These are phyloP conservation scores for Biscogniauxia sp. DNA, from an alignment of 2,329 filamentous ascomycete genomes.

Conservation along the genomic window DNA sequence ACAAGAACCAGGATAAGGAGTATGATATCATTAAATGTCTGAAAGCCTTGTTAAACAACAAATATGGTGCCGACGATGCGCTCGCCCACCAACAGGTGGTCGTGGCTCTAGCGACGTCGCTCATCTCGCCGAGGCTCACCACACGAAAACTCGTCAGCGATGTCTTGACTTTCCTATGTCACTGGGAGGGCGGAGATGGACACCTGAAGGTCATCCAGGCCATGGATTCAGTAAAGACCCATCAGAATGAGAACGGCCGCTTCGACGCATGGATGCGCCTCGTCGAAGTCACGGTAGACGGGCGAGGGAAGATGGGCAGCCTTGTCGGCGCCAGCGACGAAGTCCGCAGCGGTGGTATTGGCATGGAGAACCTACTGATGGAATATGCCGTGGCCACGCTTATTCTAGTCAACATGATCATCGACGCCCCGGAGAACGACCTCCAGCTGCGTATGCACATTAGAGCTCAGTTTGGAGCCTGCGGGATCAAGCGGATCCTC, in stretches of 20 bases:
- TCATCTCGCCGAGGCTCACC: constrained; percentile 84
- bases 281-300: constrained; percentile 94
- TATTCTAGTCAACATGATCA: constrained; percentile 93
- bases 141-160: constrained; percentile 95
- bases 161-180: constrained; percentile 91
- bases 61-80: constrained; percentile 96
- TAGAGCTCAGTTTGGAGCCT: constrained; percentile 91
- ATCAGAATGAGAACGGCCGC: constrained; percentile 86
- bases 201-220: constrained; percentile 93
- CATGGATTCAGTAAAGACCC: constrained; percentile 84
- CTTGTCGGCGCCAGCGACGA: constrained; percentile 96
- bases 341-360: constrained; percentile 90
- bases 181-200: constrained; percentile 84
- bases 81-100: constrained; percentile 87
- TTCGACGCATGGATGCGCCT: constrained; percentile 99
- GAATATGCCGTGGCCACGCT: constrained; percentile 96
- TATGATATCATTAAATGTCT: constrained; percentile 98
- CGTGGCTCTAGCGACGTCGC: constrained; percentile 78
- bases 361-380: constrained; percentile 98
- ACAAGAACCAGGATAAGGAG: constrained; percentile 84
- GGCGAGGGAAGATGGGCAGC: constrained; percentile 97
- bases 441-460: constrained; percentile 91
- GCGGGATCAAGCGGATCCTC: constrained; percentile 90
- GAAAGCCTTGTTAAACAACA: constrained; percentile 98
- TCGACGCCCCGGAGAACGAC: constrained; percentile 87